Evolutionary conservation across 768 basidiomycete species (phyloP).

Genomic region (Suillus occidentalis): DNA sequence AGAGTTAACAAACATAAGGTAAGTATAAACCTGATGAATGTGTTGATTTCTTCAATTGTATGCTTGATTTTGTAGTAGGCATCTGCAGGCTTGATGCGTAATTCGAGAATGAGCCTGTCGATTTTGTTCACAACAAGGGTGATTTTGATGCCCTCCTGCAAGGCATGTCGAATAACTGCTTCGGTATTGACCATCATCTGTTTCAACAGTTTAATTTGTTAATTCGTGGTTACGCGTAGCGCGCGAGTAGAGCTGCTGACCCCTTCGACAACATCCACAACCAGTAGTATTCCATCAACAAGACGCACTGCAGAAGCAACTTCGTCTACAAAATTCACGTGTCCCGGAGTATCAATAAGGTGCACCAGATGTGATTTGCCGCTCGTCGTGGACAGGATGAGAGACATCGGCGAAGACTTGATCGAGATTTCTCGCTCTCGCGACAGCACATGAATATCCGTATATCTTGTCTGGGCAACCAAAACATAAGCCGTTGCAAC

Average conservation of each 20-base stretch:
- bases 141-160: constrained; percentile 87
- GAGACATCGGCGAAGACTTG: constrained; percentile 96
- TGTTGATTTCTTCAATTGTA: constrained; percentile 98
- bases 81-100: constrained; percentile 92
- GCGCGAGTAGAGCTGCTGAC: constrained; percentile 39
- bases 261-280: constrained; percentile 98
- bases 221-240: constrained; percentile 5
- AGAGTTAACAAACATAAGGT: not conserved
- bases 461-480: constrained; percentile 76
- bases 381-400: constrained; percentile 77
- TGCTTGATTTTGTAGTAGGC: constrained; percentile 99
- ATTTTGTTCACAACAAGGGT: constrained; percentile 97
- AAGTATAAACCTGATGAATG: constrained; percentile 77
- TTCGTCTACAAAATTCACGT: constrained; percentile 99
- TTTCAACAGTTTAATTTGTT: constrained; percentile 15
- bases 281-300: constrained; percentile 87
- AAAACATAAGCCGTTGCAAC: constrained; percentile 22
- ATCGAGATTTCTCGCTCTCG: constrained; percentile 90
- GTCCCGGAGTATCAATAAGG: constrained; percentile 95
- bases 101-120: constrained; percentile 93
- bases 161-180: constrained; percentile 80
- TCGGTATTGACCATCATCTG: constrained; percentile 94
- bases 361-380: constrained; percentile 95
- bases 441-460: constrained; percentile 91
- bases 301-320: constrained; percentile 85